Percentiles rank a stretch among this genome's conserved stretches.
These are phyloP conservation scores for Alternaria atra DNA, from an alignment of 2,329 filamentous ascomycete genomes.

Conservation along the genomic window DNA sequence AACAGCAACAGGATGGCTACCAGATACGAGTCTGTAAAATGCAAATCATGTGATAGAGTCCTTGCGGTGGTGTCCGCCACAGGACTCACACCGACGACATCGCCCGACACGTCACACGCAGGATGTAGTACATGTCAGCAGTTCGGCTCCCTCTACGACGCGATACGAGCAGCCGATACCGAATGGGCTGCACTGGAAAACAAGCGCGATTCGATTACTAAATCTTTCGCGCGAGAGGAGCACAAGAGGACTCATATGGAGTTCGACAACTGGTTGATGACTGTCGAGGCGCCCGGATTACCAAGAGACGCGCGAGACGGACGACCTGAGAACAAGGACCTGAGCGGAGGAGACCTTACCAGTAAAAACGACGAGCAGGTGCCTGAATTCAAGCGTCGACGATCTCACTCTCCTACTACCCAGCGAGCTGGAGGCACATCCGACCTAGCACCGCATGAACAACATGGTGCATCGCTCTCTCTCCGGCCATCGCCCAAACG, in stretches of 20 bases:
- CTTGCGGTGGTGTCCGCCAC: constrained; percentile 21
- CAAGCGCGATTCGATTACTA: constrained; percentile 24
- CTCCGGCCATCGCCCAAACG: constrained; percentile 13
- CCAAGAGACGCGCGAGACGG: constrained; percentile 1
- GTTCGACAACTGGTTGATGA: constrained; percentile 39
- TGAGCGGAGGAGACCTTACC: not conserved
- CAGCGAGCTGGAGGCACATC: not conserved
- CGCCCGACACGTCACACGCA: not conserved
- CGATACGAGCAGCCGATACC: constrained; percentile 21
- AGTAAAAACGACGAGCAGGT: constrained; percentile 6
- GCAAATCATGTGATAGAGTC: constrained; percentile 13
- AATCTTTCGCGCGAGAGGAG: constrained; percentile 23
- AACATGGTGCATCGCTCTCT: not conserved
- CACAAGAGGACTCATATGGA: constrained; percentile 26
- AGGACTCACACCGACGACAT: constrained; percentile 17
- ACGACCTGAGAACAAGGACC: not conserved
- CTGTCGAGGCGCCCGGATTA: constrained; percentile 23
- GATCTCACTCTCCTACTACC: constrained; percentile 14
- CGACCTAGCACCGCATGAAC: not conserved
- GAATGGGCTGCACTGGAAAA: constrained; percentile 20
- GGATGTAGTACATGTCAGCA: constrained; percentile 30
- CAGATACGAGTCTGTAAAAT: constrained; percentile 7
- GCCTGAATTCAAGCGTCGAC: constrained; percentile 15
- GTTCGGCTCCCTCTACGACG: constrained; percentile 26
- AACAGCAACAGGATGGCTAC: constrained; percentile 6